Base-by-base conservation (phyloP, 169 alveolate species). In the Blepharisma undulans region DNA sequence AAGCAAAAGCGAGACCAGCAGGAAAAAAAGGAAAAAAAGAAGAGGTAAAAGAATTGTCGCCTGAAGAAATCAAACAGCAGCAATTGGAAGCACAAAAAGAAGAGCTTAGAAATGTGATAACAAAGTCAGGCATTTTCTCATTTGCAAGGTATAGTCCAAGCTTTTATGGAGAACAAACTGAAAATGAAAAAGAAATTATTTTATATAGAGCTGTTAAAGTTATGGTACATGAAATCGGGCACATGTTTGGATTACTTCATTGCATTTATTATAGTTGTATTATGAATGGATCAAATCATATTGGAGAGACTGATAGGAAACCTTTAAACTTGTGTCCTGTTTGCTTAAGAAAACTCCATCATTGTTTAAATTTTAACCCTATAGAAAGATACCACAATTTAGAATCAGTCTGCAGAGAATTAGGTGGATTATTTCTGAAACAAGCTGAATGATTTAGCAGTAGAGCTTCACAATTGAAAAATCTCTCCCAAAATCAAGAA, bases 231-330 rank as follows among this genome's bases (percentile, higher is more conserved):
- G 98, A 97, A 91, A 89, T 96, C 25, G 90, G 96, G 30, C 97
- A 95, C 84, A 93, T 96, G 96, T 95, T 97, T 80, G 97, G 97
- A 22, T 88, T 96, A 84, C 90, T 85, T 72, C 98, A 97, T 91
- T 97, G 98, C 71, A 87, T 93, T 7, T 94, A 90, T 87, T 93
- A 93, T 92, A 88, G 94, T 66, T 97, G 98, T 86, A 72, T 95
- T 30, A 96, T 97, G 98, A 97, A 97, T 90, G 98, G 98, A 30
- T 79, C 93, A 48, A 95, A 93, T 85, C 78, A 87, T 66, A 91
- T 88, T 34, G 87, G 90, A 61, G 98, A 97, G 91, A 96, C 87
- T 76, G 93, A 95, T 84, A 77, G 80, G 76, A 95, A 94, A 66
- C 98, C 97, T n/a, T 7, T 34, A 29, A 71, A 91, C 30, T 61